Base-by-base conservation (phyloP, 768 basidiomycete genomes). In the Xerocomus brunneocitrinus region DNA sequence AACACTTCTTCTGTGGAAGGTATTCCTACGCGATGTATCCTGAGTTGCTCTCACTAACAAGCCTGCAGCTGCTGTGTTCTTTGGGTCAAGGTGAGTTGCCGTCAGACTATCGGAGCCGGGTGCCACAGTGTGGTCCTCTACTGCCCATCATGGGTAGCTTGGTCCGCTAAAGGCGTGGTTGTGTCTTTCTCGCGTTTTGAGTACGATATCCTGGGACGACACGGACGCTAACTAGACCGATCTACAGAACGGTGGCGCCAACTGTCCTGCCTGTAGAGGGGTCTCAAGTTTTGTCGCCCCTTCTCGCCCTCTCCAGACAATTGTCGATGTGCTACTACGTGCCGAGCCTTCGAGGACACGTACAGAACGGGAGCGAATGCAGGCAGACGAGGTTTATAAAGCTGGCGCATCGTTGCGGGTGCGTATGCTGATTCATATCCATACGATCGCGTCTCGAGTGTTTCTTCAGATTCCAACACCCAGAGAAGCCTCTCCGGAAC, bases 1-100 rank as follows among this genome's bases (percentile, higher is more conserved):
- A 91, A 61, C 91, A 93, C 75, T 91, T 88, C 76, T 92, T 91
- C 66, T 93, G 91, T 63, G 91, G 91, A 69, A 91, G 90, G 89
- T 90, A 69, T 54, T 72, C 60, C 46, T 34, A 13, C 9, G 44
- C 8, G 39, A 46, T 39, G 47, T 48, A 3, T 47, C 31, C 3
- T 14, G 2, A 8, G 8, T 44, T 45, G 28, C 50, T 41, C 34
- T 57, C 86, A 81, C 68, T 92, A 83, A 62, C 50, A 9, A 57
- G 16, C 34, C 34, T 46, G 12, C 56, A 92, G 90, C 64, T 92
- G 90, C 67, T 87, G 86, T 65, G 75, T 81, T 1, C 79, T 91
- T 48, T 93, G 91, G 91, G 82, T 92, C 68, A 80, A 80, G 58
- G 89, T 91, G 71, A 83, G 87, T 82, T 56, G 39, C 22, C 25